Percentiles rank a stretch among this genome's conserved stretches.
Conservation (phyloP, 257 asterid genomes). For the Verbascum thapsus region DNA sequence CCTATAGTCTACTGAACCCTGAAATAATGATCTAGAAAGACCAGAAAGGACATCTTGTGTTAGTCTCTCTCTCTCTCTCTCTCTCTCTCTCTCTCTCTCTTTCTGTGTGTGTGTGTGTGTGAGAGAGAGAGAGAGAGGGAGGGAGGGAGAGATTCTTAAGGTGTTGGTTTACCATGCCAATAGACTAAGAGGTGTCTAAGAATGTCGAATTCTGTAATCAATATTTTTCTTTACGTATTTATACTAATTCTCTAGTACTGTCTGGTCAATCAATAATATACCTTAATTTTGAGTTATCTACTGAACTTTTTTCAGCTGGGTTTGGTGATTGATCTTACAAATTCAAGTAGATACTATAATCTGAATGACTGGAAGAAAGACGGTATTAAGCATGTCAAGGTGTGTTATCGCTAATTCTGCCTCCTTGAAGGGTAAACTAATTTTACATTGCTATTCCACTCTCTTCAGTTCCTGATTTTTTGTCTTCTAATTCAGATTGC, state of each 20-base stretch:
- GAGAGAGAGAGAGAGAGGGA: no score
- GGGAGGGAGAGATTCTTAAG: no score
- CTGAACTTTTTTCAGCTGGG: conserved; percentile 72
- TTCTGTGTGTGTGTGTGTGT: no score
- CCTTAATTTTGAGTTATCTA: conserved; percentile 28
- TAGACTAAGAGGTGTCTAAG: neutral
- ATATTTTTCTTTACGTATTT: conserved; percentile 11
- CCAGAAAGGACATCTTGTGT: no score
- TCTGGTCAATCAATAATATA: conserved; percentile 23
- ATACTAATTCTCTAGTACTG: conserved; percentile 6
- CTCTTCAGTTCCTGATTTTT: conserved; percentile 32
- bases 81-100: no score
- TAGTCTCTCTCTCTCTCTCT: no score
- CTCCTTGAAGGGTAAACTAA: conserved; percentile 21
- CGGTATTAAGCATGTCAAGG: conserved; percentile 95
- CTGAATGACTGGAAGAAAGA: conserved; percentile 69
- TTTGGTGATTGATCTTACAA: conserved; percentile 95
- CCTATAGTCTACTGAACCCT: no score
- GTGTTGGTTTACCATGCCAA: neutral
- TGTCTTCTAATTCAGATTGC: conserved; percentile 60
- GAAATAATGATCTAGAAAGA: no score
- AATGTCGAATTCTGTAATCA: neutral
- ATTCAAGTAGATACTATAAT: conserved; percentile 83
- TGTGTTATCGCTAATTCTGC: conserved; percentile 36
- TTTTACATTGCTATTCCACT: conserved; percentile 8